Evolutionary conservation across 495 filamentous ascomycete species (phyloP).

Genomic region (Acidomyces sp.): DNA sequence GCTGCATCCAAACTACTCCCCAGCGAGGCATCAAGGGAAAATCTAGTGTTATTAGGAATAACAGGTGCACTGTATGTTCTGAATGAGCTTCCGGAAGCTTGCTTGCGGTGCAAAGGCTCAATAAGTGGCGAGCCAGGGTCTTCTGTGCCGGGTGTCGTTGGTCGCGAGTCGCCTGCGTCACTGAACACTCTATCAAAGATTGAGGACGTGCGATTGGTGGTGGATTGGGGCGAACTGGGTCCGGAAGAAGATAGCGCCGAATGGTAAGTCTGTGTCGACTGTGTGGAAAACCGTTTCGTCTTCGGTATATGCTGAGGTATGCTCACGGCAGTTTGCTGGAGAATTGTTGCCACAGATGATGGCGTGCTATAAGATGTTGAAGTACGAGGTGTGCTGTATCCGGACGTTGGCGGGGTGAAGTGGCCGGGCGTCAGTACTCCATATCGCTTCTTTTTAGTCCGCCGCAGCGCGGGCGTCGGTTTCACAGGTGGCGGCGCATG

Average conservation of each 20-base stretch:
- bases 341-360: conserved; percentile 41
- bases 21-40: conserved; percentile 12
- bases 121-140: conserved; percentile 33
- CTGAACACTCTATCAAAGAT: conserved; percentile 57
- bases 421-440: conserved; percentile 40
- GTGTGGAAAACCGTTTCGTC: conserved; percentile 47
- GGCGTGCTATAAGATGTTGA: conserved; percentile 30
- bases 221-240: conserved; percentile 71
- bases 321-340: conserved; percentile 51
- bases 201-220: conserved; percentile 50
- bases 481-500: conserved; percentile 48
- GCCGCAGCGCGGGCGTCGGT: conserved; percentile 41
- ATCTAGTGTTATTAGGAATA: background rate
- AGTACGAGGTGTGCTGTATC: conserved; percentile 31
- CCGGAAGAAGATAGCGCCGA: conserved; percentile 54
- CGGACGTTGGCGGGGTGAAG: conserved; percentile 45
- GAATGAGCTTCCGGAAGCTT: conserved; percentile 2
- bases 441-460: conserved; percentile 58
- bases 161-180: conserved; percentile 44
- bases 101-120: conserved; percentile 12
- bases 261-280: conserved; percentile 45
- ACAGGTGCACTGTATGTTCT: conserved; percentile 11
- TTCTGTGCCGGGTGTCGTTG: conserved; percentile 55
- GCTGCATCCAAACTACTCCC: conserved; percentile 9
- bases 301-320: conserved; percentile 37